A percentile compares a stretch with the other conserved stretches of the same genome.
phyloP scores from a whole-genome alignment of 371 early-diverging fungal genomes.

The Mortierella sp. region DNA sequence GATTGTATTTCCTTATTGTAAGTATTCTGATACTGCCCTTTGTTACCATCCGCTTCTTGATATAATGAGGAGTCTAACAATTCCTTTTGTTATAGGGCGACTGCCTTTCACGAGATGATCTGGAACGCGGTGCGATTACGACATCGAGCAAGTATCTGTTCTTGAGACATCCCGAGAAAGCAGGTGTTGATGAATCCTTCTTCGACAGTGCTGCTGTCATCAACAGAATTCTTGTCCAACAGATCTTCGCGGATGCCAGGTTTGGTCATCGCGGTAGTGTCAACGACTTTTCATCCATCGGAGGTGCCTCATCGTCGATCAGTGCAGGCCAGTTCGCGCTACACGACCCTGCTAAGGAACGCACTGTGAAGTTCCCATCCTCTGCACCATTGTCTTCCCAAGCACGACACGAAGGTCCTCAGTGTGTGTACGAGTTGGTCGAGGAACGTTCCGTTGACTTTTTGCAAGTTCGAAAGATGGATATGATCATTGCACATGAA shows the following conservation, averaged over 20 bases:
- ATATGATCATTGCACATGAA: neutral
- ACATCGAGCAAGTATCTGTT: constrained; percentile 52
- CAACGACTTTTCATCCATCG: too few relatives aligned
- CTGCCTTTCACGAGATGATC: constrained; percentile 65
- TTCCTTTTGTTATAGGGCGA: constrained; percentile 56
- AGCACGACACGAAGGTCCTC: constrained; percentile 35
- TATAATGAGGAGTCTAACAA: too few relatives aligned
- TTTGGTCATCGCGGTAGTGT: constrained; percentile 2
- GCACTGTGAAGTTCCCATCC: neutral
- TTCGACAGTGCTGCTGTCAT: constrained; percentile 50
- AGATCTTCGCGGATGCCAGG: constrained; percentile 41
- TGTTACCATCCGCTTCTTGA: too few relatives aligned
- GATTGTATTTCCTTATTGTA: constrained; percentile 67
- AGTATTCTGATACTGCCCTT: too few relatives aligned
- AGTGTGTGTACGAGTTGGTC: constrained; percentile 51
- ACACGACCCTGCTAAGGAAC: neutral
- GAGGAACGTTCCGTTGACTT: constrained; percentile 50
- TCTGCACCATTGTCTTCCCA: constrained; percentile 22
- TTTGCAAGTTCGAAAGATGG: constrained; percentile 35
- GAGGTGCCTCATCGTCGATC: neutral
- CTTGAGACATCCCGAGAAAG: constrained; percentile 48
- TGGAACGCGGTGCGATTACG: constrained; percentile 59
- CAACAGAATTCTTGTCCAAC: constrained; percentile 51
- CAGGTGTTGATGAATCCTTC: constrained; percentile 48
- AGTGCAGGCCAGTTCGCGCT: neutral